These are phyloP conservation scores for Russula earlei DNA, from an alignment of 768 basidiomycete species.

Conservation along the genomic window DNA sequence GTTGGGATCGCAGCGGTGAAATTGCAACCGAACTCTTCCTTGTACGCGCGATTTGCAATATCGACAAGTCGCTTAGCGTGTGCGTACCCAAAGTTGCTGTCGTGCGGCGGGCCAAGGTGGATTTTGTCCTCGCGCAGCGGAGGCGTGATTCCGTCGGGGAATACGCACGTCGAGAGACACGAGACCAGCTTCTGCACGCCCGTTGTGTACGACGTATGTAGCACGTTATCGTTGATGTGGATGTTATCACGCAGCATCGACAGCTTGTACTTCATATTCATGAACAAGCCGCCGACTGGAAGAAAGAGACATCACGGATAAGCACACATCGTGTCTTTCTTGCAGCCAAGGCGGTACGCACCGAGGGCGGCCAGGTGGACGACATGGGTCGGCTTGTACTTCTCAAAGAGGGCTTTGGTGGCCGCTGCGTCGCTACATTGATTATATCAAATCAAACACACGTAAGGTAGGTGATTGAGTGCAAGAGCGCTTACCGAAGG, in stretches of 20 bases:
- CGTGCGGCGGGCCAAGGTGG: background rate
- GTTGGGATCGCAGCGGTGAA: background rate
- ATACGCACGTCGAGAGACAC: background rate
- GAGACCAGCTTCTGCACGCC: background rate
- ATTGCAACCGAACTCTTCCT: background rate
- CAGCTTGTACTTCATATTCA: background rate
- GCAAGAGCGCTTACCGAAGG: background rate
- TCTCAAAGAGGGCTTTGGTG: background rate
- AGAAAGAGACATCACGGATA: background rate
- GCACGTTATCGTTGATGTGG: background rate
- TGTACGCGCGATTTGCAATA: background rate
- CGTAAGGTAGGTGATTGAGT: too few species aligned
- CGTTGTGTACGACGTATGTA: background rate
- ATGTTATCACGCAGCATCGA: background rate
- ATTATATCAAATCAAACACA: too few species aligned
- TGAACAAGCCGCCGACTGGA: background rate
- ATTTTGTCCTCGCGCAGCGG: background rate
- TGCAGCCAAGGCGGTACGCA: background rate
- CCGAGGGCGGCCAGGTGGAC: background rate
- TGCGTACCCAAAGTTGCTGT: background rate
- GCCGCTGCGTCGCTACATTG: background rate
- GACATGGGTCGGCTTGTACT: background rate
- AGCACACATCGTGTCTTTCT: background rate
- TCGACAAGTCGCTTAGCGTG: background rate
- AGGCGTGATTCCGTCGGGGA: background rate